Evolutionary conservation across 169 alveolate genomes (phyloP).

Genomic region (Eimeria sp.): DNA sequence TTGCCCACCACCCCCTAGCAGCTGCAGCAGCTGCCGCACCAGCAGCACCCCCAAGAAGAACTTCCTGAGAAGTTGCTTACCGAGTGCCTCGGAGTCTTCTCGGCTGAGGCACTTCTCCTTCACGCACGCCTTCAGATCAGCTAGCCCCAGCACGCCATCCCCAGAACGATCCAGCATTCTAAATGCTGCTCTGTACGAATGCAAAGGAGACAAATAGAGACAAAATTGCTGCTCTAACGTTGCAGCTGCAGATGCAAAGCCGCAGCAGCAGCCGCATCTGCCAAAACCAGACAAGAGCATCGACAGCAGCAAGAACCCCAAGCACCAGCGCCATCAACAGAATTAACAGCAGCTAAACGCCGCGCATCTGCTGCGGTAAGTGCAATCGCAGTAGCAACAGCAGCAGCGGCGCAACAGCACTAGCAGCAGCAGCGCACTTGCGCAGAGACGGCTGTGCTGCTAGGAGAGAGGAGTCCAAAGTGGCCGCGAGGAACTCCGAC

Average conservation of each 20-base stretch:
- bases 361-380: not conserved
- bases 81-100: constrained; percentile 19
- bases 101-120: not conserved
- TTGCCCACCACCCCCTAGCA: not conserved
- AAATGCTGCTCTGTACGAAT: constrained; percentile 11
- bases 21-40: not conserved
- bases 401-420: too few relatives aligned
- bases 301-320: not conserved
- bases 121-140: not conserved
- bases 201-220: too few relatives aligned
- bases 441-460: constrained; percentile 50
- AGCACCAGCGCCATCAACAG: not conserved
- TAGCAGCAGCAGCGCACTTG: constrained; percentile 10
- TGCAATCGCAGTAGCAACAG: not conserved
- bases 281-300: not conserved
- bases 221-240: too few relatives aligned
- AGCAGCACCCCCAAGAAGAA: too few relatives aligned
- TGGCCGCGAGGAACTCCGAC: constrained; percentile 48
- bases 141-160: constrained; percentile 25
- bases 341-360: too few relatives aligned
- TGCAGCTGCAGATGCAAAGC: not conserved
- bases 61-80: not conserved
- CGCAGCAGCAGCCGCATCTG: constrained; percentile 5
- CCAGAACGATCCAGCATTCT: constrained; percentile 47
- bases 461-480: constrained; percentile 32